Evolutionary conservation across 805 yeast genomes (phyloP), one percentile per base, ranked within the genome.

Genomic region (Schizosaccharomyces octosporus): DNA sequence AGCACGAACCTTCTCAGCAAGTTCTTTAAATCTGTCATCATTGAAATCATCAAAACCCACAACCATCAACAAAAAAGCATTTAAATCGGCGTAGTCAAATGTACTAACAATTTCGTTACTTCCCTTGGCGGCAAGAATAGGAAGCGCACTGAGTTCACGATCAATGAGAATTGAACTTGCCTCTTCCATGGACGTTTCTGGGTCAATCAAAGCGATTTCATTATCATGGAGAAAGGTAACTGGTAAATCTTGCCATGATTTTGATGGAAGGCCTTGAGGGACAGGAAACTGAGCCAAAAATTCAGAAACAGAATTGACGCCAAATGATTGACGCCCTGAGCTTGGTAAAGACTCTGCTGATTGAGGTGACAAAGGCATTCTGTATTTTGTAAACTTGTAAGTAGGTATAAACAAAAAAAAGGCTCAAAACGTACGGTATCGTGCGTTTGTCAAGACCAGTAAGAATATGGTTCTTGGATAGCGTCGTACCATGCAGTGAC

Each of bases 71-170:
- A 90, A 74, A 70, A 88, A 88, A 13, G 96, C 83, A 67, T 87
- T 88, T 71, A 90, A 77, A 72, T 90, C 97, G 36, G 90, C 79
- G 72, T 87, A 93, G 72, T 93, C 98, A 71, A 90, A 90, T 1
- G 95, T 84, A 63, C 84, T 76, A 67, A 93, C 87, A 65, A 83
- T 79, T 65, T 82, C 73, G 66, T 81, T 86, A 61, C 76, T 74
- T 41, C 43, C 62, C 1, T 76, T 74, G 63, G 67, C 63, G 36
- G 67, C 65, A 31, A 67, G 66, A 19, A 90, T 93, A 0, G 98
- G 97, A 62, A 93, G 74, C 17, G 94, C 84, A 1, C 96, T 90
- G 68, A 93, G 78, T 65, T 84, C 82, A 70, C 89, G 78, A 41
- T 77, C 73, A 39, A 79, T 77, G 67, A 90, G 76, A 3, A 83